Percentiles rank a stretch among this genome's conserved stretches.
phyloP scores from a whole-genome alignment of 176 grass and related monocot genomes.

The Musa beccarii region DNA sequence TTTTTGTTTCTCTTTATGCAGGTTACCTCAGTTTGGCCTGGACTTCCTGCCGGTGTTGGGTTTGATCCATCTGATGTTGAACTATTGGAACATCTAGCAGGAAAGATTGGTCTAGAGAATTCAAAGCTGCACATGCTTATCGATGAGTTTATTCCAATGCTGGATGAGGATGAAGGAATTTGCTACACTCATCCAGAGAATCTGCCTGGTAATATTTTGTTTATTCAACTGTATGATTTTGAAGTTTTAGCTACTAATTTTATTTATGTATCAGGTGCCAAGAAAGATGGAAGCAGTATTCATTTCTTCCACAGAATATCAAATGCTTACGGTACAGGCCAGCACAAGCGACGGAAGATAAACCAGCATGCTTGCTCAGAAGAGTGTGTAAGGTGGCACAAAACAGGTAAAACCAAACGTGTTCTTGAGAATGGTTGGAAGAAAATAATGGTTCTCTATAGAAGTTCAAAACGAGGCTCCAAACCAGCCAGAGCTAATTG shows the following conservation, averaged over 20 bases:
- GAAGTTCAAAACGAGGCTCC: conserved; percentile 31
- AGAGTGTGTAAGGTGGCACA: conserved; percentile 73
- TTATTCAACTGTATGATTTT: conserved; percentile 3
- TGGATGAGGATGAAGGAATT: conserved; percentile 58
- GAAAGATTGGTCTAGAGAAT: conserved; percentile 44
- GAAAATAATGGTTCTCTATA: conserved; percentile 93
- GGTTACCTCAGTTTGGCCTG: conserved; percentile 69
- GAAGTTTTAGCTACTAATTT: background rate
- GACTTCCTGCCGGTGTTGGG: conserved; percentile 72
- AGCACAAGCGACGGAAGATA: conserved; percentile 62
- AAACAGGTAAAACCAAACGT: conserved; percentile 66
- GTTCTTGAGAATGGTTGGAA: conserved; percentile 65
- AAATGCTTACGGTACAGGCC: conserved; percentile 66
- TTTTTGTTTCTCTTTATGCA: conserved; percentile 25
- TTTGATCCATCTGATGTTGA: conserved; percentile 81
- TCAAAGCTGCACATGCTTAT: conserved; percentile 54
- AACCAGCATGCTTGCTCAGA: conserved; percentile 20
- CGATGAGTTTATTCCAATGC: conserved; percentile 79
- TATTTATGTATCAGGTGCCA: conserved; percentile 37
- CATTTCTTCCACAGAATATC: conserved; percentile 77
- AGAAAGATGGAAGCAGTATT: conserved; percentile 47
- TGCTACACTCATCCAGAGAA: conserved; percentile 83
- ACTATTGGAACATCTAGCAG: conserved; percentile 68
- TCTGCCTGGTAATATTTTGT: conserved; percentile 53
- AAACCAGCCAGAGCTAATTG: conserved; percentile 61